phyloP scores from a whole-genome alignment of 306 rosid species.

The Macrotyloma uniflorum region DNA sequence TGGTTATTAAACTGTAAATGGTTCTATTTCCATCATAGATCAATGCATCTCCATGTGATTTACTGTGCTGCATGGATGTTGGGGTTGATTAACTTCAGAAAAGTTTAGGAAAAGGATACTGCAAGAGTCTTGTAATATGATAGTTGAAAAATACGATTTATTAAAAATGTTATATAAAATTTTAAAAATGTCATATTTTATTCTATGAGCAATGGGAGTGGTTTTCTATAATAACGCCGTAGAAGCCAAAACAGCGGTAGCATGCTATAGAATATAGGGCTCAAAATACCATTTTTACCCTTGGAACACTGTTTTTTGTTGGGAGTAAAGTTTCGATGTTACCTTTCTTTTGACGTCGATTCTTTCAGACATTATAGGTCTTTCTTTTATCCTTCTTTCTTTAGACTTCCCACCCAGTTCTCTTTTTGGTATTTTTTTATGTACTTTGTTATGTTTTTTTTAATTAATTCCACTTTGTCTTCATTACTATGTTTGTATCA shows the following conservation, averaged over 20 bases:
- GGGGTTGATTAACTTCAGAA: background rate
- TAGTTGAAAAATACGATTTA: background rate
- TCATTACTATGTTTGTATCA: background rate
- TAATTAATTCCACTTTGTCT: background rate
- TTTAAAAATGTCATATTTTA: background rate
- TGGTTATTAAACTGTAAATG: background rate
- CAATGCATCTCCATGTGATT: slow-evolving; percentile 19
- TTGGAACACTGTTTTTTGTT: too few relatives aligned
- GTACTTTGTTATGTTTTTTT: background rate
- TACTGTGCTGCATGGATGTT: slow-evolving; percentile 2
- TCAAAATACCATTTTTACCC: background rate
- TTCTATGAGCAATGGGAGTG: background rate
- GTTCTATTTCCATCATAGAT: background rate
- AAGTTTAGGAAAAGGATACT: background rate
- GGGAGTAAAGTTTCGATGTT: background rate
- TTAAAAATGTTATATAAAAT: background rate
- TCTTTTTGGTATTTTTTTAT: background rate
- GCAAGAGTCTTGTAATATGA: background rate
- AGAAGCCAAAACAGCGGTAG: background rate
- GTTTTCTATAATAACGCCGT: background rate
- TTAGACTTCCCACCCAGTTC: background rate
- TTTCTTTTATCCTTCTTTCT: background rate
- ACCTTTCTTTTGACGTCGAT: background rate
- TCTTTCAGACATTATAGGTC: background rate
- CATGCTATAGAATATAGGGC: background rate